Evolutionary conservation across 805 yeast species (phyloP), one percentile per base, ranked within the genome.

Genomic region (Kuraishia hungarica): DNA sequence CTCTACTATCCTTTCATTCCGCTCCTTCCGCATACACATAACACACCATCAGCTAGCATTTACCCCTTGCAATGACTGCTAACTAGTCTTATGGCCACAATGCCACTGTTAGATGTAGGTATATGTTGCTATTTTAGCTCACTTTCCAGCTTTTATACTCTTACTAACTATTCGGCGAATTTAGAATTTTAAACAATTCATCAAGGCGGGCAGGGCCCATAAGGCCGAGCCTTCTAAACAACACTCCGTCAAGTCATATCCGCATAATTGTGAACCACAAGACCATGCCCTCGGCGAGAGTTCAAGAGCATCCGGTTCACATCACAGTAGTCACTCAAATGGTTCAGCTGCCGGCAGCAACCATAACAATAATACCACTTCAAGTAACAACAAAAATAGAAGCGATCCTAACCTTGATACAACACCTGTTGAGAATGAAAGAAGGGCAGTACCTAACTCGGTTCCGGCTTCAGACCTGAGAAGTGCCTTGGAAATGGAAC

Each of bases 401-500:
- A 35, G 43, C 43, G 43, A 35, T 15, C 17, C 43, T 15, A 35
- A 15, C 43, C 3, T 35, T 35, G 17, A 4, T 35, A 35, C 15
- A 35, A 3, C 43, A 35, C n/a, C 43, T 13, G 43, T 17, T 13
- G 23, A n/a, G 6, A 13, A 39, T 39, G 48, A 5, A 39, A 17
- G 21, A 13, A 7, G 48, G 19, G 21, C 48, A 17, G 48, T 4
- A 13, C 15, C 22, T 3, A 46, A 11, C 7, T 19, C 15, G 21
- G 22, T 15, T 19, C 22, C 3, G 15, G 22, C 49, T 46, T 10
- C 49, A 46, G 49, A 20, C 24, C 7, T 20, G 22, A 20, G 49
- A 19, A 46, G 22, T 22, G 13, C 13, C 5, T 19, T 20, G 22
- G 24, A 13, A 8, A 20, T 53, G 0, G 73, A 70, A 39, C 55